Base-by-base conservation (phyloP, 1,139 yeast species). In the Yamadazyma trypodendri region DNA sequence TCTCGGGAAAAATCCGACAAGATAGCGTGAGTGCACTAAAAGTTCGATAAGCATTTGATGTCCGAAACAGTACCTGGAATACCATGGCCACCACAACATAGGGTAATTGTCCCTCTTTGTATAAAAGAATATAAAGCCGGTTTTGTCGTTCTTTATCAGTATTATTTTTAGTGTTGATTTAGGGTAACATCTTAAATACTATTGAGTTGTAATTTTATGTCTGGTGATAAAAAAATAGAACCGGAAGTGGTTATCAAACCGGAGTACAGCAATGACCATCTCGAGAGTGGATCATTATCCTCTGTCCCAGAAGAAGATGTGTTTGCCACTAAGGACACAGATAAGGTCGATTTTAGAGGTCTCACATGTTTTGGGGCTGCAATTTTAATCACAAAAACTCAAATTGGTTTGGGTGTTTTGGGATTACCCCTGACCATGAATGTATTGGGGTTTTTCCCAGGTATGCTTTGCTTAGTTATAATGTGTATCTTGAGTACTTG, bases 391-490 rank as follows among this genome's bases (percentile, higher is more conserved):
- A 43, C 45, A 12, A 44, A 42, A 18, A 32, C 40, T 12, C 44
- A 40, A 33, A 30, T 42, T 16, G 49, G 49, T 14, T 34, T 45
- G 16, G 49, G 49, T 4, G 41, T 41, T 4, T 37, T 45, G 21
- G 48, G 46, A 11, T 24, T 44, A 34, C 48, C 48, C 1, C 28
- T n/a, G n/a, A 43, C 48, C 14, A 24, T 44, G 22, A 22, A 41
- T 21, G 38, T 32, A 13, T 39, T 43, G 37, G 46, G 40, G 10
- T 43, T 44, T 24, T 32, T 44, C 3, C 46, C 46, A 10, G 48
- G 48, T 9, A 30, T 44, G 21, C 31, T 44, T 11, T 31, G 42
- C 34, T 40, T 44, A 13, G 27, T 37, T 17, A 38, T 16, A 2
- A 35, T 44, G 14, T 41, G 48, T 33, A 16, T 22, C n/a, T 12